These are phyloP conservation scores for Neltuma alba DNA, from an alignment of 306 rosid species.

Conservation along the genomic window DNA sequence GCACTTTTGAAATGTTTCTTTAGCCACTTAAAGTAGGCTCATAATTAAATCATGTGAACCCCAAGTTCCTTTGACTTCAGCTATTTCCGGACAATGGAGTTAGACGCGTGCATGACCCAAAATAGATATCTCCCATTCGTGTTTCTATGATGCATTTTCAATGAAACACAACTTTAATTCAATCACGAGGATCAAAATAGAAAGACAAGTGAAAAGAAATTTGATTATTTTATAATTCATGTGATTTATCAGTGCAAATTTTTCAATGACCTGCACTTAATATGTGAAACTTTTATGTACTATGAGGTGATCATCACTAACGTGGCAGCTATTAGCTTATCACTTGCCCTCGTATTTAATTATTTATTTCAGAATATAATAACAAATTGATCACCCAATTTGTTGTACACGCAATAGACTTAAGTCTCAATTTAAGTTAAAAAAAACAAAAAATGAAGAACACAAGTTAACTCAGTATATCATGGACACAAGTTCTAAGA, in stretches of 20 bases:
- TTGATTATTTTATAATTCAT: too few relatives aligned
- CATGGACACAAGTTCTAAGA: too few relatives aligned
- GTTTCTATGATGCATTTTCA: neutral
- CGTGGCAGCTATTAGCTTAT: too few relatives aligned
- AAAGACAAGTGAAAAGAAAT: too few relatives aligned
- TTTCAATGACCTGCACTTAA: neutral
- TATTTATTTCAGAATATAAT: too few relatives aligned
- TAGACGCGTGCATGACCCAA: neutral
- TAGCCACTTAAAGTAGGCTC: slow-evolving; percentile 5
- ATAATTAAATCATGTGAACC: slow-evolving; percentile 31
- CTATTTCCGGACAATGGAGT: neutral
- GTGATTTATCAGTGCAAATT: neutral
- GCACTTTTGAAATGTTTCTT: slow-evolving; percentile 22
- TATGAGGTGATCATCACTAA: too few relatives aligned
- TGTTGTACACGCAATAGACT: too few relatives aligned
- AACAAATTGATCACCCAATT: too few relatives aligned
- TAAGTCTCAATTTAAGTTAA: too few relatives aligned
- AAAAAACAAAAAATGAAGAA: too few relatives aligned
- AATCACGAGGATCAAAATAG: neutral
- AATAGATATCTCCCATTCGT: neutral
- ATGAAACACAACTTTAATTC: neutral
- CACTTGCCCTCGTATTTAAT: neutral
- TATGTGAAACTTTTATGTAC: neutral
- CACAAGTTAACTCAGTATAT: too few relatives aligned
- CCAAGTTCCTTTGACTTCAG: neutral